Evolutionary conservation across 1,284 basidiomycete species (phyloP).

Genomic region (Meripilus lineatus): DNA sequence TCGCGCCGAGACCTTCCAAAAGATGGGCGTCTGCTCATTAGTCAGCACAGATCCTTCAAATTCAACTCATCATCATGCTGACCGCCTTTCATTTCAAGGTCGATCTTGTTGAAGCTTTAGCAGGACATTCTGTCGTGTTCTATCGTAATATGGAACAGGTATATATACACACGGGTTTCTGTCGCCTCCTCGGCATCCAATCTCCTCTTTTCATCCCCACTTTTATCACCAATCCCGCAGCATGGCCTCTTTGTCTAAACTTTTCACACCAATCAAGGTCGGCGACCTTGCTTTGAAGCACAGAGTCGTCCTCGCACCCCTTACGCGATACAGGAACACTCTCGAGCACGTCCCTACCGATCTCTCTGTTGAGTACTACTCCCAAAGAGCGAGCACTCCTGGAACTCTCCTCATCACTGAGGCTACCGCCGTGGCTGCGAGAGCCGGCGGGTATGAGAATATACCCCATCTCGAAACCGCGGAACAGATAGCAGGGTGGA

Average conservation of each 20-base stretch:
- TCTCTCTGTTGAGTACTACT: slow-evolving; percentile 37
- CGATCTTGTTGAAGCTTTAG: no score
- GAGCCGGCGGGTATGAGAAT: slow-evolving; percentile 31
- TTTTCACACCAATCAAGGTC: slow-evolving; percentile 39
- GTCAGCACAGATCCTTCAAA: no score
- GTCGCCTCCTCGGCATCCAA: slow-evolving; percentile 4
- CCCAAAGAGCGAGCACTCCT: slow-evolving; percentile 34
- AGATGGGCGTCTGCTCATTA: no score
- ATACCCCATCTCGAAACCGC: slow-evolving; percentile 37
- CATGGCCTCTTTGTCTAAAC: no score
- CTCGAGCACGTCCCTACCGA: slow-evolving; percentile 17
- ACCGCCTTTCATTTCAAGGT: neutral
- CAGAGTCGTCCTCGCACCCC: slow-evolving; percentile 40
- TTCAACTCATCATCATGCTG: neutral
- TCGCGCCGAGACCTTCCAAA: no score
- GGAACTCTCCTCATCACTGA: slow-evolving; percentile 46
- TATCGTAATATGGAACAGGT: no score
- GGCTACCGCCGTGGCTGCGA: slow-evolving; percentile 34
- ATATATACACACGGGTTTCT: no score
- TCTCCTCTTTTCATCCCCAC: slow-evolving; percentile 3
- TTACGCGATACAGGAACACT: slow-evolving; percentile 33
- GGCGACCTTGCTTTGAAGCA: slow-evolving; percentile 34
- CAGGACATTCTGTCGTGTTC: no score
- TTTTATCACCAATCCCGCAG: neutral
- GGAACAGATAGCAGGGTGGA: slow-evolving; percentile 41